These are phyloP conservation scores for Fusarium liriodendri DNA, from an alignment of 2,329 filamentous ascomycete species.

Conservation along the genomic window DNA sequence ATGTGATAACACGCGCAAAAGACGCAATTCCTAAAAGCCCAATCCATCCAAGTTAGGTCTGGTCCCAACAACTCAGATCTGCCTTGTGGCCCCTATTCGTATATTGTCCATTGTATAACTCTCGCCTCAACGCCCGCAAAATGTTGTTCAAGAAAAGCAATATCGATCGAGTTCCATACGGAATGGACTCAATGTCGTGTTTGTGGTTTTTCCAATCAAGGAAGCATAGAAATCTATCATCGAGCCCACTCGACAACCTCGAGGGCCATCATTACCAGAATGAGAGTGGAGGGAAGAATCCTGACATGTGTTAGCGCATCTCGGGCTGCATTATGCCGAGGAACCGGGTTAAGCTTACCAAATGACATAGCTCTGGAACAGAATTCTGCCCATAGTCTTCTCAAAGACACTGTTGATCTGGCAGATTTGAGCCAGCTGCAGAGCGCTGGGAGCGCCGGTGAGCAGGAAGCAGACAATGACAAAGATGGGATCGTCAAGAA, in stretches of 20 bases:
- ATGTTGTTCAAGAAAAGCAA: background rate
- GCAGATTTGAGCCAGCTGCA: slow-evolving; percentile 97
- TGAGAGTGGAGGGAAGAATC: slow-evolving; percentile 92
- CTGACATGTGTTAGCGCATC: slow-evolving; percentile 56
- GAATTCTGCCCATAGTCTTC: slow-evolving; percentile 88
- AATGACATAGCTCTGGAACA: slow-evolving; percentile 91
- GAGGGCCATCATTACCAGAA: slow-evolving; percentile 90
- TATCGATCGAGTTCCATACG: background rate
- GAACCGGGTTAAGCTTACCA: slow-evolving; percentile 71
- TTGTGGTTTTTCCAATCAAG: background rate
- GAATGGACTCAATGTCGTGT: background rate
- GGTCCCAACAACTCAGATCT: background rate
- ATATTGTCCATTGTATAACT: background rate
- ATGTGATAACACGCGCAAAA: background rate
- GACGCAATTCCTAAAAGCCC: background rate
- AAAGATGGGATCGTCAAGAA: slow-evolving; percentile 97
- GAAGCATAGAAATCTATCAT: slow-evolving; percentile 20
- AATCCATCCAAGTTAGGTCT: background rate
- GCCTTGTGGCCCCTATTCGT: background rate
- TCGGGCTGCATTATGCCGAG: slow-evolving; percentile 11
- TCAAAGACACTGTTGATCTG: slow-evolving; percentile 98
- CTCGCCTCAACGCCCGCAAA: slow-evolving; percentile 19
- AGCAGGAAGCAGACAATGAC: slow-evolving; percentile 97
- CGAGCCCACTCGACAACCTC: slow-evolving; percentile 92
- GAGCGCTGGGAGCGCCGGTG: slow-evolving; percentile 89